Evolutionary conservation across 1,284 basidiomycete species (phyloP).

Genomic region (Papiliotrema nemorosa): DNA sequence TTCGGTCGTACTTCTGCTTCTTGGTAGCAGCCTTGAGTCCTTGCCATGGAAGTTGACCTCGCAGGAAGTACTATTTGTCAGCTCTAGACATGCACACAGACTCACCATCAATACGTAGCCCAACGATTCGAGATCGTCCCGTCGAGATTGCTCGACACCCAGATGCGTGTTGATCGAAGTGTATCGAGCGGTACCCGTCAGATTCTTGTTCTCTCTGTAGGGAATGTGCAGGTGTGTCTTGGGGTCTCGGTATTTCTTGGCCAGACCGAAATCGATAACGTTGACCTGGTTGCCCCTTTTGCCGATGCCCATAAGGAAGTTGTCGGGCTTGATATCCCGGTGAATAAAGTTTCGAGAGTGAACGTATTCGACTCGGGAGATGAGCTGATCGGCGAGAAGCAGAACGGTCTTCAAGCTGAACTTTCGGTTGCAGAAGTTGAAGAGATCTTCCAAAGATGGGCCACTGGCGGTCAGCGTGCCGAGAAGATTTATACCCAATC

Average conservation of each 20-base stretch:
- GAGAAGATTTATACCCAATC: too few relatives aligned
- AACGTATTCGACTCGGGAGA: conserved; percentile 98
- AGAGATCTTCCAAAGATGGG: conserved; percentile 95
- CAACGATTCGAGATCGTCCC: conserved; percentile 92
- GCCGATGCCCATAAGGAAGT: conserved; percentile 99
- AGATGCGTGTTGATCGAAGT: conserved; percentile 99
- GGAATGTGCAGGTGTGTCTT: conserved; percentile 99
- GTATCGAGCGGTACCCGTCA: conserved; percentile 98
- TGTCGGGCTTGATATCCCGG: conserved; percentile 99
- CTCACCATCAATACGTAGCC: conserved; percentile 82
- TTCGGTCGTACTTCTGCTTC: conserved; percentile 99
- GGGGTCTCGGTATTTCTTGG: conserved; percentile 99
- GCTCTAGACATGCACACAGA: conserved; percentile 1
- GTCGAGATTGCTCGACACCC: conserved; percentile 93
- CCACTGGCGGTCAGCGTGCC: conserved; percentile 52
- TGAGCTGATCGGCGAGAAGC: conserved; percentile 93
- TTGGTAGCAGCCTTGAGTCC: conserved; percentile 96
- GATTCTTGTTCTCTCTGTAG: conserved; percentile 99
- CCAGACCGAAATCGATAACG: conserved; percentile 98
- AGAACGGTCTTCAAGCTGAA: conserved; percentile 97
- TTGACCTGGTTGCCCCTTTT: conserved; percentile 99
- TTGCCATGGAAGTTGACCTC: conserved; percentile 94
- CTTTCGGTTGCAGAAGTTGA: conserved; percentile 99
- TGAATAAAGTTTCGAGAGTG: conserved; percentile 99
- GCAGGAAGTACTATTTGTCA: conserved; percentile 75